phyloP scores from a whole-genome alignment of 495 filamentous ascomycete genomes.

The Opeltia flavorubescens region DNA sequence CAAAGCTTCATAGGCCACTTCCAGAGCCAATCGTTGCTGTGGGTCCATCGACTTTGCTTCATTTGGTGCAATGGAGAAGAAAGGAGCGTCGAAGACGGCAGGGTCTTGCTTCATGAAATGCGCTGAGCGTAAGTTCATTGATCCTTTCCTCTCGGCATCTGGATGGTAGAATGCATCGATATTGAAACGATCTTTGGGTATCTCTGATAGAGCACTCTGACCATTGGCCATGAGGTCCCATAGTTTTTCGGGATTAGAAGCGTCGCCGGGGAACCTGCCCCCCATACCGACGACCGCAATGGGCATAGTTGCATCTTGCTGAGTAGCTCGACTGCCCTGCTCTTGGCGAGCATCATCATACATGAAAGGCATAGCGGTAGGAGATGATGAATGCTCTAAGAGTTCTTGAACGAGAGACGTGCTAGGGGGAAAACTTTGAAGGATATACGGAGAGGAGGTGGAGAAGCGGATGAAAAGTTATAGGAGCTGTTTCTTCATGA shows the following conservation, averaged over 20 bases:
- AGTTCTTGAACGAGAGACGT: too few relatives aligned
- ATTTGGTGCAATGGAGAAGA: conserved; percentile 41
- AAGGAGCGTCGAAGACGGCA: conserved; percentile 40
- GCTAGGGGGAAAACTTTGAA: too few relatives aligned
- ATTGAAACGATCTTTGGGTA: conserved; percentile 42
- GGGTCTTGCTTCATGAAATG: conserved; percentile 39
- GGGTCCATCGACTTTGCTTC: conserved; percentile 48
- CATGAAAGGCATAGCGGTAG: too few relatives aligned
- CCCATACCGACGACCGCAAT: conserved; percentile 15
- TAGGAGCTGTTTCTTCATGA: too few relatives aligned
- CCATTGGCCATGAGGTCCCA: conserved; percentile 2
- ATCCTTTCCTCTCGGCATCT: conserved; percentile 20
- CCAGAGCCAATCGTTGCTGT: conserved; percentile 42
- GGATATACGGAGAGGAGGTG: too few relatives aligned
- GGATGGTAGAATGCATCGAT: conserved; percentile 43
- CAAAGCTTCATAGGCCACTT: conserved; percentile 43
- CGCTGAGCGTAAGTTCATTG: conserved; percentile 13
- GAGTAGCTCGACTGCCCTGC: too few relatives aligned
- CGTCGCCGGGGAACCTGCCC: not conserved
- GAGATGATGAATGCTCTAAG: too few relatives aligned
- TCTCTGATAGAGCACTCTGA: conserved; percentile 29
- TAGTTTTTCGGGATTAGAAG: not conserved
- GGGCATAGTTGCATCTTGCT: too few relatives aligned
- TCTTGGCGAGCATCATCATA: too few relatives aligned
- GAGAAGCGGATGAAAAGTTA: too few relatives aligned